Percentiles rank a stretch among this genome's conserved stretches.
These are phyloP conservation scores for Gyromitra esculenta DNA, from an alignment of 2,329 filamentous ascomycete species.

Conservation along the genomic window DNA sequence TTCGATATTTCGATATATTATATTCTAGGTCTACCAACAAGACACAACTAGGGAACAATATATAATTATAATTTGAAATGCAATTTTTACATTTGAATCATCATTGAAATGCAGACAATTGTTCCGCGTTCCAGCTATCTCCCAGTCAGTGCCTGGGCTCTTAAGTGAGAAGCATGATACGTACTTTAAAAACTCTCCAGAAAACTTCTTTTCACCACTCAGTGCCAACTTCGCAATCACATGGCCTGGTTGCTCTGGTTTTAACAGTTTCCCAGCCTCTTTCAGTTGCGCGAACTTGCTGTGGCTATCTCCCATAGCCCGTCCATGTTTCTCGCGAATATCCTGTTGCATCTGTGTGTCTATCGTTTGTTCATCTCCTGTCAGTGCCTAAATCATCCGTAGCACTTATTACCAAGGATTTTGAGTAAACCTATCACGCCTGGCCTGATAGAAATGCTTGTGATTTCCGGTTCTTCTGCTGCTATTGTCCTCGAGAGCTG, in stretches of 20 bases:
- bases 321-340: slow-evolving; percentile 76
- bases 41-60: slow-evolving; percentile 2
- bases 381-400: neutral
- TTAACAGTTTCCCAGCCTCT: slow-evolving; percentile 75
- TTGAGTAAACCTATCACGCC: slow-evolving; percentile 64
- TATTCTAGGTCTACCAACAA: neutral
- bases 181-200: slow-evolving; percentile 78
- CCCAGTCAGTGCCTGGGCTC: slow-evolving; percentile 56
- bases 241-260: slow-evolving; percentile 82
- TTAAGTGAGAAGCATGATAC: slow-evolving; percentile 53
- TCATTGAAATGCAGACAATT: slow-evolving; percentile 67
- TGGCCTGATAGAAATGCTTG: slow-evolving; percentile 76
- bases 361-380: slow-evolving; percentile 63
- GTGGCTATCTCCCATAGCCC: slow-evolving; percentile 68
- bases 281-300: slow-evolving; percentile 75
- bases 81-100: slow-evolving; percentile 9
- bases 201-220: slow-evolving; percentile 72
- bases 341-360: slow-evolving; percentile 92
- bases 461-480: slow-evolving; percentile 79
- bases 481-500: slow-evolving; percentile 78
- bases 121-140: slow-evolving; percentile 66
- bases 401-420: neutral
- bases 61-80: slow-evolving; percentile 14
- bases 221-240: slow-evolving; percentile 84
- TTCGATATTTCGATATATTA: neutral